Conservation (phyloP, 1,284 basidiomycete genomes). For the Apiotrichum laibachii region DNA sequence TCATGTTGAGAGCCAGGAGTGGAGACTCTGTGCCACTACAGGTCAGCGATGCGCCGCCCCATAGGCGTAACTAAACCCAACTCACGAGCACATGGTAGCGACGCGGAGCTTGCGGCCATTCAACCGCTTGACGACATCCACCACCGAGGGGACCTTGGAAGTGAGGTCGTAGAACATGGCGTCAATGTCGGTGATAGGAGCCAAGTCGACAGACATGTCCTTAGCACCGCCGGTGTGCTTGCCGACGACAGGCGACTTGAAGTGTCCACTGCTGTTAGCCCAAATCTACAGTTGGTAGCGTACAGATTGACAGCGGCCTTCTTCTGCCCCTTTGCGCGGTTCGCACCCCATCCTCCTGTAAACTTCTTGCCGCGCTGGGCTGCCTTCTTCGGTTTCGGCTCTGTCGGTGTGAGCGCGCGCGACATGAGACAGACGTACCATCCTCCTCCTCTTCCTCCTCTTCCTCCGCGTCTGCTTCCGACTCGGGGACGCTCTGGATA, state of each 20-base stretch:
- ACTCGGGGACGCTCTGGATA: no score
- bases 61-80: neutral
- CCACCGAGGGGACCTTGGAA: slow-evolving; percentile 36
- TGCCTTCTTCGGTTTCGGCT: neutral
- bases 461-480: slow-evolving; percentile 16
- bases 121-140: slow-evolving; percentile 64
- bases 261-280: slow-evolving; percentile 23
- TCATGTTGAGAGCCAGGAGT: slow-evolving; percentile 80
- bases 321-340: slow-evolving; percentile 28
- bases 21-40: slow-evolving; percentile 90
- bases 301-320: slow-evolving; percentile 34
- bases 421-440: neutral
- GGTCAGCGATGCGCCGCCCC: slow-evolving; percentile 9
- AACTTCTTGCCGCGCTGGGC: slow-evolving; percentile 23
- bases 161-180: slow-evolving; percentile 79
- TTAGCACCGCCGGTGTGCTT: slow-evolving; percentile 29
- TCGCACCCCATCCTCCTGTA: slow-evolving; percentile 29
- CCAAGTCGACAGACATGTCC: slow-evolving; percentile 52
- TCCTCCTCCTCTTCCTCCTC: slow-evolving; percentile 21
- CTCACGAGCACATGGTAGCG: slow-evolving; percentile 82
- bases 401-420: neutral
- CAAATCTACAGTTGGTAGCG: neutral
- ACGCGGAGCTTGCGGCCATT: slow-evolving; percentile 81
- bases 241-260: slow-evolving; percentile 26
- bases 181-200: slow-evolving; percentile 78